A percentile compares a stretch with the other conserved stretches of the same genome.
Evolutionary conservation across 495 filamentous ascomycete genomes (phyloP).

Genomic region (Tuber brumale): DNA sequence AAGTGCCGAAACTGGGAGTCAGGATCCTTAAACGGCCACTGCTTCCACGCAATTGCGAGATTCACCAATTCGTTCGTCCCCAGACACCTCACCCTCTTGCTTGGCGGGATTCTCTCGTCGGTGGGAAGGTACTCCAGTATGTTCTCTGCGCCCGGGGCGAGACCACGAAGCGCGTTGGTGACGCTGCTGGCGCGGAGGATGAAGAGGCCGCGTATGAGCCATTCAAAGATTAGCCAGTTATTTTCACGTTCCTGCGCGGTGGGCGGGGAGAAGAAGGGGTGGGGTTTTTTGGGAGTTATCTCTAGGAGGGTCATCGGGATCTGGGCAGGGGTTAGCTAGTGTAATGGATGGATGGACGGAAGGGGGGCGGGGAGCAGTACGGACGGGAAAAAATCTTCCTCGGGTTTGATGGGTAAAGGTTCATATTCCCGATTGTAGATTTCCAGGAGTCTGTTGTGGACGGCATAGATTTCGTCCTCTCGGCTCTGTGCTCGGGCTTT

Average conservation of each 20-base stretch:
- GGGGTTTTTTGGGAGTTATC: conserved; percentile 20
- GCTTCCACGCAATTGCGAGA: conserved; percentile 50
- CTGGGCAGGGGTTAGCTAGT: background rate
- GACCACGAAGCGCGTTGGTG: conserved; percentile 8
- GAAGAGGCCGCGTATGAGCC: conserved; percentile 31
- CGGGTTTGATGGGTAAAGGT: background rate
- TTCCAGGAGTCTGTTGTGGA: conserved; percentile 10
- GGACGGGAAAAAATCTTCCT: conserved; percentile 12
- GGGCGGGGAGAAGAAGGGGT: conserved; percentile 15
- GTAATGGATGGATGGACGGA: background rate
- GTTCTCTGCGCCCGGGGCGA: conserved; percentile 43
- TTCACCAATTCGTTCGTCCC: conserved; percentile 48
- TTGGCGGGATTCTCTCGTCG: conserved; percentile 30
- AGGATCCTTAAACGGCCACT: conserved; percentile 51
- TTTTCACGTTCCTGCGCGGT: background rate
- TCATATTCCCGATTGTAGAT: conserved; percentile 6
- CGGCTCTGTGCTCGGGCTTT: background rate
- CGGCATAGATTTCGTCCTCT: conserved; percentile 9
- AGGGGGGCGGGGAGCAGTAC: background rate
- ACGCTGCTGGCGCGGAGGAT: conserved; percentile 17
- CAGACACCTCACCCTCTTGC: conserved; percentile 46
- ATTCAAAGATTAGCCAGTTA: conserved; percentile 26
- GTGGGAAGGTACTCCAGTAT: conserved; percentile 46
- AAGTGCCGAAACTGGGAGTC: background rate
- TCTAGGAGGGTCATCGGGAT: conserved; percentile 28